These are phyloP conservation scores for Lichina pygmaea DNA, from an alignment of 495 filamentous ascomycete genomes.

Conservation along the genomic window DNA sequence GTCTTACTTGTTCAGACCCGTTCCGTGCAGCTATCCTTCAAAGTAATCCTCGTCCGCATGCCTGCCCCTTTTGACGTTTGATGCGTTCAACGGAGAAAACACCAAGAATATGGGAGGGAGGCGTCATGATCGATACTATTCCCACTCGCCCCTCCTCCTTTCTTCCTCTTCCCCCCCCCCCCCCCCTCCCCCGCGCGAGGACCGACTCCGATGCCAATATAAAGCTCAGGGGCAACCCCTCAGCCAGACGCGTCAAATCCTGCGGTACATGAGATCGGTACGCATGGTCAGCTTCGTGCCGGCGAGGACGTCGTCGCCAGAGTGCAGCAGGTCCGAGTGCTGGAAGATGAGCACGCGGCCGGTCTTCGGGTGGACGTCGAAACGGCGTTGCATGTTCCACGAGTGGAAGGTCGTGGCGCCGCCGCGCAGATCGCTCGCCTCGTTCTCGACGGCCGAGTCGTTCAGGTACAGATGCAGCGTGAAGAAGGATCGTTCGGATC, in stretches of 20 bases:
- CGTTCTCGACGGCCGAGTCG: conserved; percentile 20
- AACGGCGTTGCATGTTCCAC: conserved; percentile 13
- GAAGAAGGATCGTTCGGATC: conserved; percentile 31
- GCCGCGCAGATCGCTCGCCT: conserved; percentile 19
- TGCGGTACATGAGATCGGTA: conserved; percentile 47
- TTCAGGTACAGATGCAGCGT: conserved; percentile 76
- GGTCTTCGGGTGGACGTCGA: conserved; percentile 40
- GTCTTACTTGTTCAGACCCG: no score
- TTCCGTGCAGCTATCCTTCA: not conserved
- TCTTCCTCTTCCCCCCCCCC: no score
- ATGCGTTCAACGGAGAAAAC: no score
- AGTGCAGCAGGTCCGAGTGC: conserved; percentile 38
- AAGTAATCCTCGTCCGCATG: not conserved
- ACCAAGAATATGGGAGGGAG: no score
- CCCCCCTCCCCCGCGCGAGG: no score
- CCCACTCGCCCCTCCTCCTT: no score
- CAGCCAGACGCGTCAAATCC: conserved; percentile 4
- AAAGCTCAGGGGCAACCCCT: not conserved
- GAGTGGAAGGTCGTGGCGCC: conserved; percentile 40
- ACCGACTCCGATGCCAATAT: no score
- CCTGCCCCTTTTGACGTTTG: no score
- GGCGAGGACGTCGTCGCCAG: conserved; percentile 42
- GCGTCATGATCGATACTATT: no score
- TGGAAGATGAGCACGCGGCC: conserved; percentile 60
- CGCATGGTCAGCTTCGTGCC: conserved; percentile 57